Evolutionary conservation across 2,329 filamentous ascomycete genomes (phyloP), one percentile per base, ranked within the genome.

Genomic region (Fusarium tjaetaba): DNA sequence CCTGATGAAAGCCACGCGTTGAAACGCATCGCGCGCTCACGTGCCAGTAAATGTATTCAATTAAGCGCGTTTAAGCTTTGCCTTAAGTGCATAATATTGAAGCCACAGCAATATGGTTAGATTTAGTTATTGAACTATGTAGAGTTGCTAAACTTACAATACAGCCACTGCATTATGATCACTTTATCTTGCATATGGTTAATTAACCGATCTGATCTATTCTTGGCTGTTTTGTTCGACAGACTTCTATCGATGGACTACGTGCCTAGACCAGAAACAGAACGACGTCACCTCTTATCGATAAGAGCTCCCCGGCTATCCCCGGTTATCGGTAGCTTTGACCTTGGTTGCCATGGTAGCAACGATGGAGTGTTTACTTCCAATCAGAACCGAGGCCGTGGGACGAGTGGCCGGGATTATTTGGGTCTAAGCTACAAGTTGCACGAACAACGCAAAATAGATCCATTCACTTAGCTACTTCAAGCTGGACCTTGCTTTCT

Each of bases 331-430:
- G 26, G 49, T 68, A 75, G 73, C 61, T 62, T 28, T 49, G 48
- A 59, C 53, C 41, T 20, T 51, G 55, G 55, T 84, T 83, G 82
- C 81, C 79, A 81, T 84, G 81, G 79, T 81, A 83, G 73, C 81
- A 36, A 30, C 67, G 59, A 53, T 70, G 41, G 58, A 69, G 68
- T 83, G 81, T 84, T 84, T 83, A 83, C 81, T 80, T 71, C 69
- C 68, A 69, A 72, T 72, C 71, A 66, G 63, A 51, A 61, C 57
- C 52, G 65, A 72, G 66, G 64, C 56, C 65, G 70, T 74, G 73
- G 76, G 71, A 71, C 72, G 64, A 69, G 59, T 52, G 71, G 64
- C 71, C 63, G 55, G 72, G 65, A 56, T 72, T 70, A 61, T 72
- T 70, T 59, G 70, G 70, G 69, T 55, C 70, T 65, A 70, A 70